A percentile compares a stretch with the other conserved stretches of the same genome.
phyloP scores from a whole-genome alignment of 805 yeast genomes.

The Kazachstania viticola region DNA sequence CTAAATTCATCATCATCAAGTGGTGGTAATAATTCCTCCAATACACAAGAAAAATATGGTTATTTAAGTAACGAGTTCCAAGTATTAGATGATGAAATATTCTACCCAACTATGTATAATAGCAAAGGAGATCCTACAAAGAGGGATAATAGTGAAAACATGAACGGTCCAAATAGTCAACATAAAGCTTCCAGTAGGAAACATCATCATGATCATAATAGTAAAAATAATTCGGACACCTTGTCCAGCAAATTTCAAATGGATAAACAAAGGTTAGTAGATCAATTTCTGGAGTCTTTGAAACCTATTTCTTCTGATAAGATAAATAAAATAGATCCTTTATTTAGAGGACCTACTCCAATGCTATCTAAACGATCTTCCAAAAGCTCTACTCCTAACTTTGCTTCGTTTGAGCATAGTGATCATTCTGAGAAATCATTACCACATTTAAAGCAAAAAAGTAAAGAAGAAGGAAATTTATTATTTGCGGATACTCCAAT shows the following conservation, averaged over 20 bases:
- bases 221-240: neutral
- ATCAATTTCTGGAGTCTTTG: slow-evolving; percentile 19
- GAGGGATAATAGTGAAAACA: neutral
- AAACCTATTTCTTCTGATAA: slow-evolving; percentile 10
- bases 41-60: neutral
- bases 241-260: slow-evolving; percentile 3
- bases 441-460: slow-evolving; percentile 14
- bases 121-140: neutral
- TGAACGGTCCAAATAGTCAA: neutral
- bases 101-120: no score
- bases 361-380: neutral
- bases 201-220: slow-evolving; percentile 2
- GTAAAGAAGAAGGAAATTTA: slow-evolving; percentile 8
- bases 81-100: no score
- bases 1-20: neutral
- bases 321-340: slow-evolving; percentile 2
- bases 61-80: neutral
- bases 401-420: neutral
- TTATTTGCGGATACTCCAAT: neutral
- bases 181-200: neutral
- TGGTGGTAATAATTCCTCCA: neutral
- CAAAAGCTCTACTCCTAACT: neutral
- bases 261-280: slow-evolving; percentile 19
- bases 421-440: slow-evolving; percentile 9
- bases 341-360: slow-evolving; percentile 2